phyloP scores from a whole-genome alignment of 1,284 basidiomycete species.

The Flammula alnicola region DNA sequence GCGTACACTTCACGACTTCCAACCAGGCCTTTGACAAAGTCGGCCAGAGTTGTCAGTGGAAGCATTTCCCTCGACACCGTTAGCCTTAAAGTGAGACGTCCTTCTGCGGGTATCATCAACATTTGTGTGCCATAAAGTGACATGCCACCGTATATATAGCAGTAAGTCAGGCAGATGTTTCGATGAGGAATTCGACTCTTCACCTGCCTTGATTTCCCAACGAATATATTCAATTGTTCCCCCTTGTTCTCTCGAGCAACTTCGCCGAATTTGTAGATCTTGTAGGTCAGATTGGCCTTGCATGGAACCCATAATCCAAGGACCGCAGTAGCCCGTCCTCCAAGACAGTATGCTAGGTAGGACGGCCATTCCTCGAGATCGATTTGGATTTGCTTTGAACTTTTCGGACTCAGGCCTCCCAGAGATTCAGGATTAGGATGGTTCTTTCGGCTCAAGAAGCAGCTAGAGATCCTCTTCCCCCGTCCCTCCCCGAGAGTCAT shows the following conservation, averaged over 20 bases:
- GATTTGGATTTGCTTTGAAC: background rate
- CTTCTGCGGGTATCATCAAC: constrained; percentile 8
- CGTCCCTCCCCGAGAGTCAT: background rate
- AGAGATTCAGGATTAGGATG: background rate
- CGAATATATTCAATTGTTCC: background rate
- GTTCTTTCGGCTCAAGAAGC: background rate
- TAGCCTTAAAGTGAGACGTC: constrained; percentile 13
- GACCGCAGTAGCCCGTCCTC: constrained; percentile 10
- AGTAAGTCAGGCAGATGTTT: constrained; percentile 8
- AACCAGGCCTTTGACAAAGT: constrained; percentile 22
- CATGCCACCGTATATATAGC: constrained; percentile 10
- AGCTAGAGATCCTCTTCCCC: background rate
- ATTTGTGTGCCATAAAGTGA: constrained; percentile 2
- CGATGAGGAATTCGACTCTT: background rate
- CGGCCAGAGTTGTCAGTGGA: constrained; percentile 10
- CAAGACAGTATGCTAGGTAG: constrained; percentile 4
- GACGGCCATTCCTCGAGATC: background rate
- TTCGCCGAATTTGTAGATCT: constrained; percentile 10
- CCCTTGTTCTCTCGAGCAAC: constrained; percentile 7
- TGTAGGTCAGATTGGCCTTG: background rate
- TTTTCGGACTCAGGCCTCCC: background rate
- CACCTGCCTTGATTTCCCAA: background rate
- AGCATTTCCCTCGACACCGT: constrained; percentile 2
- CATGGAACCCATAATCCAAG: background rate
- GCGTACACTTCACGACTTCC: constrained; percentile 28